Evolutionary conservation across 352 stramenopile genomes (phyloP).

Genomic region (Globisporangium cederbergense): DNA sequence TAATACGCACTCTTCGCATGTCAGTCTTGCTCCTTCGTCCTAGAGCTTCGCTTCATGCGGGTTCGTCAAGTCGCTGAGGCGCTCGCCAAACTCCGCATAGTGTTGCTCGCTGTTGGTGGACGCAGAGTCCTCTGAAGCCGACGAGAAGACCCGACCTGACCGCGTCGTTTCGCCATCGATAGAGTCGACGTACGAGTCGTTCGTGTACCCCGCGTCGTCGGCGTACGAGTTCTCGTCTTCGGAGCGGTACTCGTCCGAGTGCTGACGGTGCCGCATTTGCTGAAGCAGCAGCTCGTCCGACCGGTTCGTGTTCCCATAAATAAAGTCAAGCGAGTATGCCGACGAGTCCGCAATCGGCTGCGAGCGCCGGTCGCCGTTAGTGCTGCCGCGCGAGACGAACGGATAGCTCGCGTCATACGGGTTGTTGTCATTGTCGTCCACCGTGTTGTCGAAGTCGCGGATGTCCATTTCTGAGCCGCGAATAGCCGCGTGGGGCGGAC

Average conservation of each 20-base stretch:
- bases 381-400: background rate
- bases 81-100: background rate
- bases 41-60: constrained; percentile 10
- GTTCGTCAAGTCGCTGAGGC: constrained; percentile 9
- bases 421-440: constrained; percentile 11
- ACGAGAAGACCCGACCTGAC: constrained; percentile 17
- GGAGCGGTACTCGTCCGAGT: background rate
- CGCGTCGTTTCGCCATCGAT: constrained; percentile 2
- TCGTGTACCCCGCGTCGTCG: constrained; percentile 4
- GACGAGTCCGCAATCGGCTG: constrained; percentile 29
- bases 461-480: constrained; percentile 23
- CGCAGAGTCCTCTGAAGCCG: constrained; percentile 4
- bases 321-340: constrained; percentile 35
- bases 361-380: background rate
- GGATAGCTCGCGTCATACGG: constrained; percentile 23
- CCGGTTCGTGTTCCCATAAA: constrained; percentile 21
- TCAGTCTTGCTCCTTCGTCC: background rate
- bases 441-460: constrained; percentile 23
- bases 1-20: background rate
- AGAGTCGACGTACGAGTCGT: constrained; percentile 20
- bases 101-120: background rate
- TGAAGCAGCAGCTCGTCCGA: background rate
- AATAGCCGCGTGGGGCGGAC: background rate
- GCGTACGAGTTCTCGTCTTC: background rate
- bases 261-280: background rate